Percentiles rank a stretch among this genome's conserved stretches.
Evolutionary conservation across 2,329 filamentous ascomycete species (phyloP).

Genomic region (Pseudogymnoascus sp.): DNA sequence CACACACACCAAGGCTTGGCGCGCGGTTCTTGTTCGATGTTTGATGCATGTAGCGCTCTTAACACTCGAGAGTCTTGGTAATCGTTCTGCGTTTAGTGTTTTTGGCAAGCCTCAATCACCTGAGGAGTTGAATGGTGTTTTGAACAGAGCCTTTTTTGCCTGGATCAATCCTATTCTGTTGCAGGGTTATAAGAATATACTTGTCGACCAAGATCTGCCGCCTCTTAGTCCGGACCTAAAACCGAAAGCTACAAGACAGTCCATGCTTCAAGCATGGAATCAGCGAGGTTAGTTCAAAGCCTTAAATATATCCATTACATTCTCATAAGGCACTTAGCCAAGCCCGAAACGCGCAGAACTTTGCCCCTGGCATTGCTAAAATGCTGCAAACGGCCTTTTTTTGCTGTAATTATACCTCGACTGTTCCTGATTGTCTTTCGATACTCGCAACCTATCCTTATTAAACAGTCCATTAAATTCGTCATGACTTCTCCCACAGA

Average conservation of each 20-base stretch:
- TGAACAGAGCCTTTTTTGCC: conserved; percentile 17
- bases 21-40: conserved; percentile 11
- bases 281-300: conserved; percentile 14
- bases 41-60: conserved; percentile 9
- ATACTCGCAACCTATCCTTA: conserved; percentile 36
- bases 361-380: conserved; percentile 28
- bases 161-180: conserved; percentile 22
- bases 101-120: conserved; percentile 10
- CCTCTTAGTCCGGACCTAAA: conserved; percentile 14
- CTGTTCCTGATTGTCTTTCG: conserved; percentile 34
- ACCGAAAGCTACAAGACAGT: conserved; percentile 10
- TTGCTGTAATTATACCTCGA: conserved; percentile 30
- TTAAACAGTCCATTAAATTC: conserved; percentile 32
- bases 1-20: background rate
- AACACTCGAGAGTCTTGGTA: conserved; percentile 14
- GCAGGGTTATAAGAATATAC: conserved; percentile 17
- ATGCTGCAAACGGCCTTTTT: conserved; percentile 27
- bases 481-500: conserved; percentile 12
- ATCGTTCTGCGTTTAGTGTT: conserved; percentile 3
- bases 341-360: conserved; percentile 22
- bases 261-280: conserved; percentile 4
- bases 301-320: conserved; percentile 1
- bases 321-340: conserved; percentile 14
- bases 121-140: conserved; percentile 16
- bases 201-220: conserved; percentile 19